These are phyloP conservation scores for Cercophora sp. DNA, from an alignment of 495 filamentous ascomycete species.

Conservation along the genomic window DNA sequence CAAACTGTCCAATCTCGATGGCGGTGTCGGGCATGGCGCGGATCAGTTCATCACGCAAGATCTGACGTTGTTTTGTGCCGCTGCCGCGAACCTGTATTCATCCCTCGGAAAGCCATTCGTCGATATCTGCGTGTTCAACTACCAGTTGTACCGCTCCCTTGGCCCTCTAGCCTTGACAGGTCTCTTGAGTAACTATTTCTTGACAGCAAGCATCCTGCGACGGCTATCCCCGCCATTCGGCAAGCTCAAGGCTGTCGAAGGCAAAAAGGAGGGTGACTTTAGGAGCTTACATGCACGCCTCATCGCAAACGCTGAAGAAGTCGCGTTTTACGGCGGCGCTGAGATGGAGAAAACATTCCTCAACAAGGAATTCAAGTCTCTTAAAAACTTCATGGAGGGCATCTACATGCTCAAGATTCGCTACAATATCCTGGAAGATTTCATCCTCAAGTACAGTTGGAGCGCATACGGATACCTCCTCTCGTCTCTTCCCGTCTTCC, in stretches of 20 bases:
- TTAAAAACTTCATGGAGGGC: slow-evolving; percentile 92
- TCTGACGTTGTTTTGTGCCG: slow-evolving; percentile 87
- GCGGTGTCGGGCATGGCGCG: slow-evolving; percentile 82
- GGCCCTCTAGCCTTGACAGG: slow-evolving; percentile 84
- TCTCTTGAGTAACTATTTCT: slow-evolving; percentile 84
- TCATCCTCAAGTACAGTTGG: slow-evolving; percentile 97
- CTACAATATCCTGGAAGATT: slow-evolving; percentile 98
- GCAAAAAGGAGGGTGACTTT: slow-evolving; percentile 90
- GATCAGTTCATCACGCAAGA: slow-evolving; percentile 99
- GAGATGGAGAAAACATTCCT: slow-evolving; percentile 89
- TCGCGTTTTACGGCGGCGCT: slow-evolving; percentile 97
- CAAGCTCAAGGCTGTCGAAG: slow-evolving; percentile 92
- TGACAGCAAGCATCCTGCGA: slow-evolving; percentile 82
- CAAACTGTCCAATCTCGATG: slow-evolving; percentile 90
- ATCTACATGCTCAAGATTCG: slow-evolving; percentile 95
- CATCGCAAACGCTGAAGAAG: slow-evolving; percentile 95
- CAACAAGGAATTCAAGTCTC: slow-evolving; percentile 81
- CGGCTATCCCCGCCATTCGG: slow-evolving; percentile 91
- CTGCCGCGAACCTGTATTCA: slow-evolving; percentile 90
- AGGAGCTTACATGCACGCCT: slow-evolving; percentile 82
- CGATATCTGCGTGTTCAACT: slow-evolving; percentile 95
- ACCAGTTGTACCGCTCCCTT: slow-evolving; percentile 87
- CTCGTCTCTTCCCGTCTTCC: slow-evolving; percentile 87
- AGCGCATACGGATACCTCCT: slow-evolving; percentile 94
- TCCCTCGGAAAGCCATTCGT: slow-evolving; percentile 95